Percentiles rank a stretch among this genome's conserved stretches.
phyloP scores from a whole-genome alignment of 805 yeast species.

The Priceomyces castillae region DNA sequence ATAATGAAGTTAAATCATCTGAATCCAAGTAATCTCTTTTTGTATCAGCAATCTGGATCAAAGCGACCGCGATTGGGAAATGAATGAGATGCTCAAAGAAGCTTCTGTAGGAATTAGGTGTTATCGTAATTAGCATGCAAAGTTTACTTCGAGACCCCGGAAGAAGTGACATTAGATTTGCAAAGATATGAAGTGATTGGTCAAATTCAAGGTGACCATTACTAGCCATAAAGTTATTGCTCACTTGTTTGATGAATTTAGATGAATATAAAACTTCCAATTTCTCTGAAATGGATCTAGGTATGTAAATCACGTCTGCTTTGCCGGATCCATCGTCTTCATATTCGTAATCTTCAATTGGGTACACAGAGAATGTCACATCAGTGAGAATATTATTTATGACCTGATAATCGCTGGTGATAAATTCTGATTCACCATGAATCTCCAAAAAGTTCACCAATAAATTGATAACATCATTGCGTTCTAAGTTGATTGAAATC shows the following conservation, averaged over 20 bases:
- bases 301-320: conserved; percentile 12
- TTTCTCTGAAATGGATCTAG: conserved; percentile 2
- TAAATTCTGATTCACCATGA: conserved; percentile 14
- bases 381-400: conserved; percentile 19
- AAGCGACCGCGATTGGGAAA: conserved; percentile 14
- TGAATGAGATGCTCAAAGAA: conserved; percentile 24
- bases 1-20: conserved; percentile 9
- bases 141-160: conserved; percentile 37
- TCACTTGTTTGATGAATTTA: conserved; percentile 19
- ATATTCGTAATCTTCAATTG: conserved; percentile 17
- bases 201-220: conserved; percentile 1
- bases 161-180: conserved; percentile 34
- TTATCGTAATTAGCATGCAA: conserved; percentile 40
- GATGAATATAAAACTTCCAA: conserved; percentile 20
- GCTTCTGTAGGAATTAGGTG: conserved; percentile 37
- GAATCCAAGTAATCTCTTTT: conserved; percentile 13
- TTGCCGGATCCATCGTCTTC: conserved; percentile 22
- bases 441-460: conserved; percentile 17
- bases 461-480: conserved; percentile 10
- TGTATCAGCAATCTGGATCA: conserved; percentile 6
- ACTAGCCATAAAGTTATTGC: conserved; percentile 12
- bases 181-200: conserved; percentile 17
- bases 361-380: conserved; percentile 18
- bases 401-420: conserved; percentile 15
- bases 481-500: not conserved